Conservation (phyloP, 2,329 filamentous ascomycete genomes). For the Exophiala dermatitidis region DNA sequence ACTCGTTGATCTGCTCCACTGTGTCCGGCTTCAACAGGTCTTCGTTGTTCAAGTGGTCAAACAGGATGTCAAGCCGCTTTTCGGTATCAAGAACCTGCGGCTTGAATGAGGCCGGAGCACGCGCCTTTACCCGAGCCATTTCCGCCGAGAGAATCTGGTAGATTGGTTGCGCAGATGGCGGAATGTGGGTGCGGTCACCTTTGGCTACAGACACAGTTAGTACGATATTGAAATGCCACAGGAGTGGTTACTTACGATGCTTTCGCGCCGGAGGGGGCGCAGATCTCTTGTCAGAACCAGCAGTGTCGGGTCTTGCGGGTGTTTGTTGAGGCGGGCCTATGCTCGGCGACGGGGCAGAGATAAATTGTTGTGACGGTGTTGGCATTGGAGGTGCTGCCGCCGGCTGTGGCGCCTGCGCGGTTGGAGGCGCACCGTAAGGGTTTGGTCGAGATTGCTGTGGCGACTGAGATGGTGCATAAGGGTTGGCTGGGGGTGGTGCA, state of each 20-base stretch:
- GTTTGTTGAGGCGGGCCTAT: conserved; percentile 43
- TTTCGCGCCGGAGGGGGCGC: conserved; percentile 49
- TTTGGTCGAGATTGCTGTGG: conserved; percentile 35
- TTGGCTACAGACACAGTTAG: conserved; percentile 41
- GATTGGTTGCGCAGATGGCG: conserved; percentile 64
- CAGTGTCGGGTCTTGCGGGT: conserved; percentile 43
- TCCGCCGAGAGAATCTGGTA: conserved; percentile 75
- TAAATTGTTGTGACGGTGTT: conserved; percentile 40
- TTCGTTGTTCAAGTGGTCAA: conserved; percentile 94
- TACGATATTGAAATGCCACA: conserved; percentile 9
- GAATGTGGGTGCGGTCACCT: conserved; percentile 86
- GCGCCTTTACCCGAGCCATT: conserved; percentile 78
- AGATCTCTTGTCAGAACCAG: conserved; percentile 44
- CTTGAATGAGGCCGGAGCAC: conserved; percentile 79
- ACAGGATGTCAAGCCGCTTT: conserved; percentile 85
- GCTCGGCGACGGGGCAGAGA: conserved; percentile 43
- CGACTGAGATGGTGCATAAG: conserved; percentile 53
- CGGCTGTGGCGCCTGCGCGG: conserved; percentile 39
- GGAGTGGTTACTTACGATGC: conserved; percentile 53
- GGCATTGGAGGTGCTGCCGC: conserved; percentile 35
- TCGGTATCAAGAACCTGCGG: conserved; percentile 89
- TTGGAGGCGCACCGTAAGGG: conserved; percentile 41
- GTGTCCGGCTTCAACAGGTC: conserved; percentile 77
- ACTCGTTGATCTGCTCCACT: conserved; percentile 40
- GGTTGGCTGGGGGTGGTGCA: conserved; percentile 42